These are phyloP conservation scores for Wickerhamiella brachini DNA, from an alignment of 805 yeast genomes.

Conservation along the genomic window DNA sequence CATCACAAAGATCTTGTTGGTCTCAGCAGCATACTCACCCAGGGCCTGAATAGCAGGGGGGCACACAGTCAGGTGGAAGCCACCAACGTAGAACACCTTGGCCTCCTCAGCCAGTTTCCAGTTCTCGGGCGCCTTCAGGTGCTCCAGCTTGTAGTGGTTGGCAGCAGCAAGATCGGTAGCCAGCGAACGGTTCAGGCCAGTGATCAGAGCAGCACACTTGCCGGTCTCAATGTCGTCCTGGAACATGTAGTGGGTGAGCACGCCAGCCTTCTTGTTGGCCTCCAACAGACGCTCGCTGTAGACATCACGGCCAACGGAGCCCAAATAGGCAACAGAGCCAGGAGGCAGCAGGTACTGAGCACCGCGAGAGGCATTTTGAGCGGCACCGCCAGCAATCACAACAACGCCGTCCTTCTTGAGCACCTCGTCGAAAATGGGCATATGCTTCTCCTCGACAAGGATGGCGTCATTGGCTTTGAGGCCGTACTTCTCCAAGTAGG, in stretches of 20 bases:
- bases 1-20: conserved; percentile 61
- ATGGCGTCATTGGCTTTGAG: conserved; percentile 91
- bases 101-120: conserved; percentile 78
- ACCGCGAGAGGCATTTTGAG: conserved; percentile 97
- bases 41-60: conserved; percentile 83
- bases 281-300: conserved; percentile 65
- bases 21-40: conserved; percentile 84
- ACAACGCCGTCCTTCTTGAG: conserved; percentile 45
- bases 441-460: conserved; percentile 67
- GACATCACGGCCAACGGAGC: conserved; percentile 89
- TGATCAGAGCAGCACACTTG: conserved; percentile 92
- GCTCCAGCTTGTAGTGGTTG: conserved; percentile 84
- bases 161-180: conserved; percentile 97
- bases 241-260: conserved; percentile 71
- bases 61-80: conserved; percentile 97
- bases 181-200: conserved; percentile 77
- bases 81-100: conserved; percentile 82
- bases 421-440: conserved; percentile 76
- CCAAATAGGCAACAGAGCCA: conserved; percentile 79
- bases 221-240: conserved; percentile 76
- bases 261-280: conserved; percentile 84
- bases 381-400: conserved; percentile 96
- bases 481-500: conserved; percentile 63
- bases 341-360: conserved; percentile 84
- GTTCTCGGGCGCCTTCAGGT: conserved; percentile 77